These are phyloP conservation scores for Favolaschia claudopus DNA, from an alignment of 768 basidiomycete genomes.

Conservation along the genomic window DNA sequence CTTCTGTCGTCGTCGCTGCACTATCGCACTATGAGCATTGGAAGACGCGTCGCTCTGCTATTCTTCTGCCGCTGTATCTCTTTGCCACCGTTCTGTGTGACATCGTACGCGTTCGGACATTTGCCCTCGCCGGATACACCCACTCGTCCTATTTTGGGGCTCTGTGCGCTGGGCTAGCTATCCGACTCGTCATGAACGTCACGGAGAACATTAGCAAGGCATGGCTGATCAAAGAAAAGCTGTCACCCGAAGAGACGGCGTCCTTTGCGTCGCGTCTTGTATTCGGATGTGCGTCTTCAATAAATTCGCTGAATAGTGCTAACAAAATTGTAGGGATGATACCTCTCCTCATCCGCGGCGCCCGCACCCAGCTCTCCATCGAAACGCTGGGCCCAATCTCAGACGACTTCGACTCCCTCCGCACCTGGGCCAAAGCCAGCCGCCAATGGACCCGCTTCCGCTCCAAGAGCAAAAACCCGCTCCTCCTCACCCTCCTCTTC, in stretches of 20 bases:
- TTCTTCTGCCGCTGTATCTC: conserved; percentile 1
- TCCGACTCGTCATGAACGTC: conserved; percentile 1
- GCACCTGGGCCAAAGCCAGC: conserved; percentile 9
- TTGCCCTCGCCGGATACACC: neutral
- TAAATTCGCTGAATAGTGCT: neutral
- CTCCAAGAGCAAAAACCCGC: neutral
- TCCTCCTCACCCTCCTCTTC: conserved; percentile 1
- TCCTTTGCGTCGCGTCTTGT: conserved; percentile 1
- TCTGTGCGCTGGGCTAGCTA: neutral
- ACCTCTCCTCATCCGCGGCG: neutral
- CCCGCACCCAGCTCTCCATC: neutral
- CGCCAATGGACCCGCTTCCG: neutral
- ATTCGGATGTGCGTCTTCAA: neutral
- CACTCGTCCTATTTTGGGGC: neutral
- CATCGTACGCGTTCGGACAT: neutral
- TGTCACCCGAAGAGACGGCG: conserved; percentile 5
- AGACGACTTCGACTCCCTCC: conserved; percentile 11
- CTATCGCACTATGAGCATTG: conserved; percentile 8
- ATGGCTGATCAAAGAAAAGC: neutral
- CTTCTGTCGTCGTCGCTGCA: neutral
- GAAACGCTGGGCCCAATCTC: conserved; percentile 8
- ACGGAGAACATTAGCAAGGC: conserved; percentile 12
- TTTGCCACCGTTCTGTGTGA: conserved; percentile 1
- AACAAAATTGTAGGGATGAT: conserved; percentile 3
- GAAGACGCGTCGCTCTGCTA: conserved; percentile 2